Percentiles rank a stretch among this genome's conserved stretches.
phyloP scores from a whole-genome alignment of 805 yeast genomes.

The Candida dajiaensis region DNA sequence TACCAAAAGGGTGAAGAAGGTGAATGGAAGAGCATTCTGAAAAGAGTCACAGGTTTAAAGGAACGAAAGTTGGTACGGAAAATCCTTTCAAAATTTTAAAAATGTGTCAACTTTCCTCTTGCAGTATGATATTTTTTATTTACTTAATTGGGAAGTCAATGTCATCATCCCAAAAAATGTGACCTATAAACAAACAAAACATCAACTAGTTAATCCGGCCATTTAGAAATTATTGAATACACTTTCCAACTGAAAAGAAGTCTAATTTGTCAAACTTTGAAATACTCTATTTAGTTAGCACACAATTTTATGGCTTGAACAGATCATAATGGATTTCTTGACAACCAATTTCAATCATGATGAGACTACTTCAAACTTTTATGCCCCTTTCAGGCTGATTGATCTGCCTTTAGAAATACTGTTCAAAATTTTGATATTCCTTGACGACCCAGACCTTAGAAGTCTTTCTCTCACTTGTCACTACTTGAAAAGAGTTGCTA shows the following conservation, averaged over 20 bases:
- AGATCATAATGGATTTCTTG: constrained; percentile 17
- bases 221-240: neutral
- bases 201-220: no score
- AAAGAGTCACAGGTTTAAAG: no score
- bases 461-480: constrained; percentile 14
- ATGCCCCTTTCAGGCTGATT: constrained; percentile 16
- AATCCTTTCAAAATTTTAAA: no score
- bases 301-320: neutral
- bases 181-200: neutral
- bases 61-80: no score
- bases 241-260: neutral
- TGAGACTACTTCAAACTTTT: constrained; percentile 7
- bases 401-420: constrained; percentile 21
- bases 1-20: no score
- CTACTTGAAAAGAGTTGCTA: constrained; percentile 12
- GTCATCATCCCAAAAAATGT: neutral
- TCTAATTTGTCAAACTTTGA: no score
- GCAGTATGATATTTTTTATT: neutral
- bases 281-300: neutral
- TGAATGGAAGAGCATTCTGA: no score
- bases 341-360: constrained; percentile 17
- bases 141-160: neutral
- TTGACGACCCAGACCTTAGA: constrained; percentile 20
- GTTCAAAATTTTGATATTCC: constrained; percentile 17
- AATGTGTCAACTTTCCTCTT: neutral